Base-by-base conservation (phyloP, 2,329 filamentous ascomycete species). In the Sclerotinia nivalis region DNA sequence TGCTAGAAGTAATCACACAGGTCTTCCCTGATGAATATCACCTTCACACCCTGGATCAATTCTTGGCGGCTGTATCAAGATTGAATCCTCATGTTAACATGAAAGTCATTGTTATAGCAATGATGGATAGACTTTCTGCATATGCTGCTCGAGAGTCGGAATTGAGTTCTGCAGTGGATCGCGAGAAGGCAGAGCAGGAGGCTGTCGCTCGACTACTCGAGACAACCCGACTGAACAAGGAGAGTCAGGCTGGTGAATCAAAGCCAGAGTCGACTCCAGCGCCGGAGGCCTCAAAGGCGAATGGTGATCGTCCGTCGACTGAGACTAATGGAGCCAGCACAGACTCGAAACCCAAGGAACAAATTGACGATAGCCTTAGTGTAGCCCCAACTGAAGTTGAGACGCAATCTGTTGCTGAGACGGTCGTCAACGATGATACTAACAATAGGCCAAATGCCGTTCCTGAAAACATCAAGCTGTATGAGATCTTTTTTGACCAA, bases 21-120 rank as follows among this genome's bases (percentile, higher is more conserved):
- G 96, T 98, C 66, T 99, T 99, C 83, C 96, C 96, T 0, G 96
- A 99, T 81, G 96, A 99, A 79, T 99, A 95, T 80, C 96, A 99
- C 81, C 88, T 99, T 31, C 94, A 99, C 79, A 99, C 96, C 0
- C 87, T 99, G 45, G 96, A 98, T 78, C 91, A 97, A 79, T 93
- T 99, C 79, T 88, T 99, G 47, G 96, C 91, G 12, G 96, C 96
- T 9, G 97, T 97, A 47, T 93, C 95, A 20, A 87, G 95, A 70
- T 85, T 99, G 50, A 97, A 99, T 77, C 96, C 95, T 0, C 93
- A 98, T 77, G 96, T 99, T 77, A 97, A 99, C 75, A 90, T 99
- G 82, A 99, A 99, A 83, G 92, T 92, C 60, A 99, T 99, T 70
- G 95, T 99, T 13, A 97, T 98, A 78, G 96, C 95, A 37, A 84